These are phyloP conservation scores for Isoetes taiwanensis DNA, from an alignment of 75 land plant species.

Conservation along the genomic window DNA sequence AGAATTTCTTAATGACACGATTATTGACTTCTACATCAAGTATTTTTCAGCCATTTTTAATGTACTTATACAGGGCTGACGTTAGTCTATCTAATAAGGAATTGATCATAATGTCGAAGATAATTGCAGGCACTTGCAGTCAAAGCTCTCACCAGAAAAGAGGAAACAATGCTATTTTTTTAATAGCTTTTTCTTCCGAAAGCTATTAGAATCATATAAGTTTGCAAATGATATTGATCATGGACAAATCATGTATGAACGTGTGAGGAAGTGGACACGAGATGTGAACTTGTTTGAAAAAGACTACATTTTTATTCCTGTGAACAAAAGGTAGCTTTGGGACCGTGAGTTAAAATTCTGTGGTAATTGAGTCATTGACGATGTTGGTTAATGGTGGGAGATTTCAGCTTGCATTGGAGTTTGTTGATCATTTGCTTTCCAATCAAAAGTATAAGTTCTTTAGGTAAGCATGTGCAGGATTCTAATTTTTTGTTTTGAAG, in stretches of 20 bases:
- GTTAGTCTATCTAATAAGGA: slow-evolving; percentile 2
- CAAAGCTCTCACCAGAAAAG: slow-evolving; percentile 24
- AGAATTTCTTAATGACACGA: slow-evolving; percentile 74
- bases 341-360: not conserved
- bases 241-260: slow-evolving; percentile 52
- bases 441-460: slow-evolving; percentile 29
- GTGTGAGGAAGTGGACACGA: not conserved
- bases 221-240: slow-evolving; percentile 30
- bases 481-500: not conserved
- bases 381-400: not conserved
- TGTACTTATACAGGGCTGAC: not conserved
- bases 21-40: slow-evolving; percentile 89
- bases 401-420: slow-evolving; percentile 84
- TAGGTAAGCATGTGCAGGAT: slow-evolving; percentile 21
- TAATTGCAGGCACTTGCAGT: slow-evolving; percentile 56
- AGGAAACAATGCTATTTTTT: slow-evolving; percentile 53
- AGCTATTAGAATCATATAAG: slow-evolving; percentile 69
- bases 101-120: not conserved
- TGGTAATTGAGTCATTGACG: not conserved
- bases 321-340: not conserved
- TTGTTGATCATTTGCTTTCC: slow-evolving; percentile 71
- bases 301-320: not conserved
- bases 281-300: not conserved
- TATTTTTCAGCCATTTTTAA: slow-evolving; percentile 1
- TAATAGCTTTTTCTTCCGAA: slow-evolving; percentile 90